Conservation (phyloP, 192 early-diverging fungal genomes). For the Entophlyctis luteolus region DNA sequence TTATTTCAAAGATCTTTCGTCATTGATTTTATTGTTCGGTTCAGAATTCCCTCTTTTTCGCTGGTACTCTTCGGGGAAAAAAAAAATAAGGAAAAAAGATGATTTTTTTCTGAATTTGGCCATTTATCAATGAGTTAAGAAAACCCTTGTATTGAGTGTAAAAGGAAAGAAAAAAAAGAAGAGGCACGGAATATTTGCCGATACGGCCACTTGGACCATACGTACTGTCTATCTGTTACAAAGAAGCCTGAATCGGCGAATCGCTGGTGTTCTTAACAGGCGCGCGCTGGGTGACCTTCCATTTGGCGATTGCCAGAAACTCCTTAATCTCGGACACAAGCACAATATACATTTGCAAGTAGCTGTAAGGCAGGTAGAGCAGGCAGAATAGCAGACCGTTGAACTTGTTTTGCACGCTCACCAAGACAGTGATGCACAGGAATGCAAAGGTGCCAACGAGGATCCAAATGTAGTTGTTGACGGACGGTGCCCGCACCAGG, state of each 20-base stretch:
- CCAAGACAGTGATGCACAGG: neutral
- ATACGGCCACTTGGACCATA: neutral
- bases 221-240: neutral
- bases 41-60: no score
- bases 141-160: no score
- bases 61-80: no score
- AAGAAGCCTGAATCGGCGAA: neutral
- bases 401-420: neutral
- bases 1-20: no score
- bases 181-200: neutral
- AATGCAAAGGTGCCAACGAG: neutral
- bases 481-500: neutral
- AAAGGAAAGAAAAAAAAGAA: no score
- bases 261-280: neutral
- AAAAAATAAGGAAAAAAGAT: no score
- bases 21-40: no score
- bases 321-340: slow-evolving; percentile 3
- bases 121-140: no score
- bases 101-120: no score
- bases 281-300: neutral
- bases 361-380: neutral
- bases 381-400: neutral
- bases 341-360: slow-evolving; percentile 1
- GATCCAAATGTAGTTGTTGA: slow-evolving; percentile 7
- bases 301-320: slow-evolving; percentile 9